Conservation (phyloP, 352 stramenopile species). For the Aphanomyces stellatus region DNA sequence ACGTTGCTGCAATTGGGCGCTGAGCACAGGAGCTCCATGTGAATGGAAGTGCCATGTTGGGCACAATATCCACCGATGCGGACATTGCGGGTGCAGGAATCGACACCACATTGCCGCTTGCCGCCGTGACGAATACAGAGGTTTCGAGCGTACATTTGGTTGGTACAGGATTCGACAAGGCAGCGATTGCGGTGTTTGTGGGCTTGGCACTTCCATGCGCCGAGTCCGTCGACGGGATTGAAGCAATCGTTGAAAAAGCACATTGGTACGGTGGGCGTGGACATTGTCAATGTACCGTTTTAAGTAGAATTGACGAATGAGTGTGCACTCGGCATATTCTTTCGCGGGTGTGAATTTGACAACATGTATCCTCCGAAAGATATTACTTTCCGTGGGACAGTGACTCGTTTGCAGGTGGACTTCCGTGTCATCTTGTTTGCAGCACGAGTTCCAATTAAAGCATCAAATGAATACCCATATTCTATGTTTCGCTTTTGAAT, state of each 20-base stretch:
- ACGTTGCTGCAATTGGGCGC: neutral
- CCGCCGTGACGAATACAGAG: constrained; percentile 8
- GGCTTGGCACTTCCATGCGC: neutral
- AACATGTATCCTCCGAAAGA: no score
- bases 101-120: constrained; percentile 18
- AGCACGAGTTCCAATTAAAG: no score
- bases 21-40: neutral
- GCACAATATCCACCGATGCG: constrained; percentile 59
- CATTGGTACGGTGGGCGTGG: no score
- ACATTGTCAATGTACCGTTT: no score
- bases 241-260: constrained; percentile 4
- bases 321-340: no score
- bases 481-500: no score
- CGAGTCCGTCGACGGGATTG: neutral
- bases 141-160: constrained; percentile 10
- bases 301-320: no score
- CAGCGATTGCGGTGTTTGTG: constrained; percentile 11
- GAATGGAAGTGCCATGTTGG: constrained; percentile 26
- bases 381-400: no score
- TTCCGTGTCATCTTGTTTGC: no score
- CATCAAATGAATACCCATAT: no score
- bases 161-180: neutral
- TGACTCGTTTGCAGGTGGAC: no score
- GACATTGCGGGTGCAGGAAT: constrained; percentile 60
- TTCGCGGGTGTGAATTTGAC: no score